A percentile compares a stretch with the other conserved stretches of the same genome.
Conservation (phyloP, 495 filamentous ascomycete species). For the Podospora pseudocomata region DNA sequence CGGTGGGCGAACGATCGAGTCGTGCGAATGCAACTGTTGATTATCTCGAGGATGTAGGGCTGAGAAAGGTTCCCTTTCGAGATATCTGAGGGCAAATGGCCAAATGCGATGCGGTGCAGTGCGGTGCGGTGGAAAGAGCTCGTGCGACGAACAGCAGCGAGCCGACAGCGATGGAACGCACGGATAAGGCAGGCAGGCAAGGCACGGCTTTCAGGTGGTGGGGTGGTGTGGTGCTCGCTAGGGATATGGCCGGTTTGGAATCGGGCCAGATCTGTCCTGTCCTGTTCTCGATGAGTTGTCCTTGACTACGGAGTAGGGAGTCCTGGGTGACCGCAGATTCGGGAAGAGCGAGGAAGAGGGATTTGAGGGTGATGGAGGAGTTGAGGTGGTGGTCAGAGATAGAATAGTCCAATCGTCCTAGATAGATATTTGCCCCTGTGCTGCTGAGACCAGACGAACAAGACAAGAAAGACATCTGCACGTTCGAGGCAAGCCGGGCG, state of each 20-base stretch:
- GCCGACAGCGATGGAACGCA: not conserved
- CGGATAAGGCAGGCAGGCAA: not conserved
- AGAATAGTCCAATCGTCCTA: no score
- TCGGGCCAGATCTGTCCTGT: not conserved
- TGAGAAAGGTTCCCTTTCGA: not conserved
- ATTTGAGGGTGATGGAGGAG: no score
- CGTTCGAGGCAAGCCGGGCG: not conserved
- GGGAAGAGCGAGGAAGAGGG: not conserved
- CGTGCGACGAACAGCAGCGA: not conserved
- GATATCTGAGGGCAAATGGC: not conserved
- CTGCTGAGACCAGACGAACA: not conserved
- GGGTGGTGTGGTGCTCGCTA: not conserved
- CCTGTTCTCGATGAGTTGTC: not conserved
- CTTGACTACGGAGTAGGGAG: not conserved
- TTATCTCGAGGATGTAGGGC: not conserved
- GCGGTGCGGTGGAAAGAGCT: not conserved
- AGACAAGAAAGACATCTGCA: not conserved
- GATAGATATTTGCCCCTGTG: constrained; percentile 1
- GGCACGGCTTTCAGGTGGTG: not conserved
- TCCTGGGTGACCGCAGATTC: not conserved
- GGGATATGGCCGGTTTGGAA: not conserved
- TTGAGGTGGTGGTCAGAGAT: no score
- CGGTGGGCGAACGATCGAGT: constrained; percentile 1
- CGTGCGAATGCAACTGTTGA: constrained; percentile 13
- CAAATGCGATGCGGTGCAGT: not conserved